Percentiles rank a stretch among this genome's conserved stretches.
Conservation (phyloP, 148 eudicot species). For the Rhododendron williamsianum region DNA sequence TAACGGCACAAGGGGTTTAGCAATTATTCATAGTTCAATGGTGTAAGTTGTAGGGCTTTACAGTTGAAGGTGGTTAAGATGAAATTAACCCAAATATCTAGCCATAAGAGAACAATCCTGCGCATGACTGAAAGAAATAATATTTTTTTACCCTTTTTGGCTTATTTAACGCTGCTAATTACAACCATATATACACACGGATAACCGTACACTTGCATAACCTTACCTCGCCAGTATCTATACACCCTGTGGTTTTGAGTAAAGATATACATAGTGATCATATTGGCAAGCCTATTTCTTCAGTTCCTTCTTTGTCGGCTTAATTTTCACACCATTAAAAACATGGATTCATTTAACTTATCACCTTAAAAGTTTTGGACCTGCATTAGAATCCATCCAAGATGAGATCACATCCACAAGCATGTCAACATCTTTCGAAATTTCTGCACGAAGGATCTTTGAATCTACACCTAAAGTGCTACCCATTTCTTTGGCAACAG, state of each 20-base stretch:
- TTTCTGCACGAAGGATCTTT: slow-evolving; percentile 46
- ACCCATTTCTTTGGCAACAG: slow-evolving; percentile 71
- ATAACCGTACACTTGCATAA: not conserved
- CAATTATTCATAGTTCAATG: no score
- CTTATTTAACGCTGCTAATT: not conserved
- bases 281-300: not conserved
- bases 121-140: not conserved
- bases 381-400: slow-evolving; percentile 59
- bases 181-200: not conserved
- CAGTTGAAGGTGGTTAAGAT: not conserved
- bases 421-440: slow-evolving; percentile 58
- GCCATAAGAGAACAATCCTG: not conserved
- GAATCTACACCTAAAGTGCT: slow-evolving; percentile 60
- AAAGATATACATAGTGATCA: not conserved
- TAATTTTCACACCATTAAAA: not conserved
- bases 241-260: not conserved
- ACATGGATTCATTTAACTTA: not conserved
- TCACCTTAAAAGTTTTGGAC: slow-evolving; percentile 55
- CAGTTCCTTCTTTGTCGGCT: not conserved
- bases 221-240: no score
- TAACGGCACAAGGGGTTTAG: no score
- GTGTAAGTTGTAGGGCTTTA: no score
- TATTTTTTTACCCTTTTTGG: not conserved
- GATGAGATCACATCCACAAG: slow-evolving; percentile 70
- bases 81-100: no score